Base-by-base conservation (phyloP, 495 filamentous ascomycete genomes). In the Aspergillus egyptiacus region DNA sequence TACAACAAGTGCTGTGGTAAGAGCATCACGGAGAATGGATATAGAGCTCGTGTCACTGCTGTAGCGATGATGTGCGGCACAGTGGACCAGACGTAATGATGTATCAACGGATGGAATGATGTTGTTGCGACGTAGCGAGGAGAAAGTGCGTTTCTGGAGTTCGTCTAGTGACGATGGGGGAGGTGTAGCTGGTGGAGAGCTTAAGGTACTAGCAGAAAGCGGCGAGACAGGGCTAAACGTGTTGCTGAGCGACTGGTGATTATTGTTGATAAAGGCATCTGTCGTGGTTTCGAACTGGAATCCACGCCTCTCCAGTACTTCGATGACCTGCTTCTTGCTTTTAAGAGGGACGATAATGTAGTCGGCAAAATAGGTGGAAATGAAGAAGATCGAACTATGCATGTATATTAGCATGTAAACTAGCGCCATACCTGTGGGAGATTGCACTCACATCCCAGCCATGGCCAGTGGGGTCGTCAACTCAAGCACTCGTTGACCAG, bases 321-420 rank as follows among this genome's bases (percentile, higher is more conserved):
- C 73, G 32, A 91, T 81, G 34, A 97, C 91, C 28, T 77, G 79
- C 7, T 71, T 63, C 31, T 85, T 82, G 63, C 81, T 80, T 54
- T 83, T 85, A 31, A 75, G 68, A 4, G 93, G 93, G 4, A 97
- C 89, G 14, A 98, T 74, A 55, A 98, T 95, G 69, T 95, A 98
- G 67, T 98, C 93, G 10, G 87, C 88, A 63, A 95, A 96, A 65
- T 98, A 98, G 18, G 93, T 97, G 1, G 91, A 95, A 60, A 96
- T 94, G 74, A 98, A 97, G 66, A 97, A 96, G 54, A 98, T 95
- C 31, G 93, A 86, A 27, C 84, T 85, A 45, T 47, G 5, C 11
- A 14, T 42, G 17, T 11, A 14, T 8, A 32, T 59, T 30, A 59
- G 50, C 19, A 14, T 13, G 13, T 31, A 20, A 1, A 24, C n/a